These are phyloP conservation scores for Saussurea involucrata DNA, from an alignment of 129 eudicot genomes.

Conservation along the genomic window DNA sequence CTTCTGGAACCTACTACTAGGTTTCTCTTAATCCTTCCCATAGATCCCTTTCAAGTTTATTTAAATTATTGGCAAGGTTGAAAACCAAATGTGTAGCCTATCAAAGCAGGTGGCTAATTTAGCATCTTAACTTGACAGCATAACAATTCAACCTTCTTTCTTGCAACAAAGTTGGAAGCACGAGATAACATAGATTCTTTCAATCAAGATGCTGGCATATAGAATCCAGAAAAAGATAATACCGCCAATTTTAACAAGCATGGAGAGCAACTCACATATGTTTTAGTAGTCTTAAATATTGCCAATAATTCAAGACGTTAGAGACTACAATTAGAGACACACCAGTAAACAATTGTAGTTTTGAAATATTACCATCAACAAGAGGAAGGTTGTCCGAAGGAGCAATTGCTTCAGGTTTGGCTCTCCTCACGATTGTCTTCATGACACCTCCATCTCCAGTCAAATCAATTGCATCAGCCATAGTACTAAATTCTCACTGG, in stretches of 20 bases:
- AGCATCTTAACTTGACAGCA: no score
- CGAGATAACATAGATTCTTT: background rate
- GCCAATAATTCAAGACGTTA: background rate
- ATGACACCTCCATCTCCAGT: conserved; percentile 98
- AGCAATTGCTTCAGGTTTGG: conserved; percentile 78
- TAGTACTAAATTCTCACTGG: conserved; percentile 30
- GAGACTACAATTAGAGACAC: background rate
- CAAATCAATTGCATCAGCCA: conserved; percentile 78
- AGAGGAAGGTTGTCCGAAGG: conserved; percentile 92
- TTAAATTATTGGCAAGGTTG: no score
- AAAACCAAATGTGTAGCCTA: no score
- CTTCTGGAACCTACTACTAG: background rate
- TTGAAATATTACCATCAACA: conserved; percentile 66
- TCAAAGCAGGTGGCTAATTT: no score
- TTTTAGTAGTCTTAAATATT: background rate
- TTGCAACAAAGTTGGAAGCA: background rate
- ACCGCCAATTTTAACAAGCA: background rate
- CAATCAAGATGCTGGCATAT: background rate
- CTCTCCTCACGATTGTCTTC: conserved; percentile 65
- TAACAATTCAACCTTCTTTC: no score
- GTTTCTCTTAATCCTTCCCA: no score
- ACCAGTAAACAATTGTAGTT: background rate
- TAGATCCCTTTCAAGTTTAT: background rate
- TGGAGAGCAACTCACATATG: background rate
- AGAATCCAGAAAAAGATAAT: background rate